Percentiles rank a stretch among this genome's conserved stretches.
Evolutionary conservation across 805 yeast species (phyloP).

Genomic region (Spathaspora sp.): DNA sequence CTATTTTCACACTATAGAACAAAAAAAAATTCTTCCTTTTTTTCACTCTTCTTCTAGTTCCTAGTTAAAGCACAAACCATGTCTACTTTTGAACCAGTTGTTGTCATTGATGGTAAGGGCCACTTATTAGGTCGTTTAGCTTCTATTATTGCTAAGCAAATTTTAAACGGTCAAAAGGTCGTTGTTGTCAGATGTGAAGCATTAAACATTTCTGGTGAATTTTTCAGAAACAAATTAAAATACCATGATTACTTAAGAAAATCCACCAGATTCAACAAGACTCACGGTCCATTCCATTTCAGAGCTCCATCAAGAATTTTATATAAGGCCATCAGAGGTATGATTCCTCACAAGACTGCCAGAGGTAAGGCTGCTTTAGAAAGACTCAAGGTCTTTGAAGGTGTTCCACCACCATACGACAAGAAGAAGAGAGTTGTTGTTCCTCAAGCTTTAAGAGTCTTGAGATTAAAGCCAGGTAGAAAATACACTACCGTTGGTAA

Average conservation of each 20-base stretch:
- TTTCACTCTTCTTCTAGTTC: conserved; percentile 1
- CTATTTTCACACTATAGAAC: not conserved
- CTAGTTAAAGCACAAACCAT: conserved; percentile 25
- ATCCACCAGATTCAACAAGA: conserved; percentile 98
- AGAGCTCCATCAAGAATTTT: conserved; percentile 99
- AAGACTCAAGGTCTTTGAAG: conserved; percentile 99
- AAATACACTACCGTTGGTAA: conserved; percentile 98
- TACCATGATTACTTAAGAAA: conserved; percentile 99
- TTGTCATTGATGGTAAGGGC: conserved; percentile 99
- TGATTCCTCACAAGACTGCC: conserved; percentile 99
- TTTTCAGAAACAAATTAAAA: conserved; percentile 99
- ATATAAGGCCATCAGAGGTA: conserved; percentile 99
- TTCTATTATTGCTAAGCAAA: conserved; percentile 96
- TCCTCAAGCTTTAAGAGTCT: conserved; percentile 98
- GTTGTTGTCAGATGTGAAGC: conserved; percentile 97
- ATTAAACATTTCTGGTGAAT: conserved; percentile 98
- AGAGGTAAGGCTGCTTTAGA: conserved; percentile 99
- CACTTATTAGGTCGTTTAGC: conserved; percentile 99
- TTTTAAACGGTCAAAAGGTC: conserved; percentile 96
- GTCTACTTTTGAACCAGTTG: conserved; percentile 94
- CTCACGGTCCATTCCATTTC: conserved; percentile 99
- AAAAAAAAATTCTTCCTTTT: not conserved
- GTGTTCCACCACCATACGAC: conserved; percentile 99
- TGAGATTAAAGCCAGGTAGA: conserved; percentile 99
- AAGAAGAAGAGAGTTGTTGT: conserved; percentile 99